Conservation (phyloP, 2,329 filamentous ascomycete species). For the Arthrobotrys sphaeroides region DNA sequence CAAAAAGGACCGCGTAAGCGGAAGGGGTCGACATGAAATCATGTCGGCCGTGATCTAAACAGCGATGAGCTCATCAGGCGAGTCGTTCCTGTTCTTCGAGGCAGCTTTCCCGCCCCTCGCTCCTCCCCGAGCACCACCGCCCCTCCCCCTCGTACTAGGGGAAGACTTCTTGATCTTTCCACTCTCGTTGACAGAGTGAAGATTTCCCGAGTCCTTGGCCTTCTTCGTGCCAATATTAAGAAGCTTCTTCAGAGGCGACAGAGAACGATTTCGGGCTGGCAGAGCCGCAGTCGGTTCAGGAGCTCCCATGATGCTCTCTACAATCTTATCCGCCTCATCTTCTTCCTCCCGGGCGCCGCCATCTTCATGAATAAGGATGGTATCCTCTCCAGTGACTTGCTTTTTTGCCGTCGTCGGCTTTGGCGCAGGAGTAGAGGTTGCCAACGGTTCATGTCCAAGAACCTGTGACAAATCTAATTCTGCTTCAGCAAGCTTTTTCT, state of each 20-base stretch:
- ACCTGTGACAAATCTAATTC: constrained; percentile 39
- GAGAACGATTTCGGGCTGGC: constrained; percentile 25
- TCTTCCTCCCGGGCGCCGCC: constrained; percentile 13
- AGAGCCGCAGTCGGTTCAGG: constrained; percentile 29
- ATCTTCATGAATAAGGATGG: constrained; percentile 41
- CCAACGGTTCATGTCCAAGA: constrained; percentile 18
- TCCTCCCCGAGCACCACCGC: constrained; percentile 17
- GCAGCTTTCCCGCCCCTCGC: constrained; percentile 28
- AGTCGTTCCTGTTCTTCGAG: constrained; percentile 22
- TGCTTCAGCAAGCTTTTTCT: constrained; percentile 41
- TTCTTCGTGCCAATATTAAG: constrained; percentile 44
- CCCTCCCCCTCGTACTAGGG: constrained; percentile 30
- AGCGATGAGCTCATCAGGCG: neutral
- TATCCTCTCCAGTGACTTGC: constrained; percentile 8
- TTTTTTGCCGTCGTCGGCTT: constrained; percentile 10
- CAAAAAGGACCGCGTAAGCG: neutral
- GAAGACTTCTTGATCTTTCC: constrained; percentile 49
- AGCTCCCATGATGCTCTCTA: constrained; percentile 46
- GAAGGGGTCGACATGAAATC: neutral
- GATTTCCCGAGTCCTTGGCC: constrained; percentile 17
- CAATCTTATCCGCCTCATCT: constrained; percentile 42
- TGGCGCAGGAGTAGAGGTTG: constrained; percentile 14
- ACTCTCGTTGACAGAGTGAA: constrained; percentile 46
- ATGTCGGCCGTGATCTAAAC: no score
- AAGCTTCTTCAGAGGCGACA: constrained; percentile 50